These are phyloP conservation scores for Brassica balearica DNA, from an alignment of 441 rosid genomes.

Conservation along the genomic window DNA sequence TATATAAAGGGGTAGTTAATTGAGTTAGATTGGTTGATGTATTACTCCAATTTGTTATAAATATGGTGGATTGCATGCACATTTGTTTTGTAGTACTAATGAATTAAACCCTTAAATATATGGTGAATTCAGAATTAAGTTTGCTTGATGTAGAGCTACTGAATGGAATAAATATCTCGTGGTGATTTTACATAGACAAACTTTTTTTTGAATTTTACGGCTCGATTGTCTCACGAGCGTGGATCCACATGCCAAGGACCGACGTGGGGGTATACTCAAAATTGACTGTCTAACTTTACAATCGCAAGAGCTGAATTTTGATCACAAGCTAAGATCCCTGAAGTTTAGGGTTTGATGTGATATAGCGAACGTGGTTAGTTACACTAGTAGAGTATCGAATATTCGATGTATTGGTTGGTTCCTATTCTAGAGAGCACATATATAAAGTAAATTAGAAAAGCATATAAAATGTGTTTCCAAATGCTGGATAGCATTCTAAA, in stretches of 20 bases:
- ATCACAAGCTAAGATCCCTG: background rate
- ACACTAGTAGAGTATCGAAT: slow-evolving; percentile 18
- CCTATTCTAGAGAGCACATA: background rate
- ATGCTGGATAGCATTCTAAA: slow-evolving; percentile 37
- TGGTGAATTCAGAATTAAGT: background rate
- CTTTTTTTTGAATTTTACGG: background rate
- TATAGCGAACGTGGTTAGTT: slow-evolving; percentile 23
- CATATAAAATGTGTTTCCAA: slow-evolving; percentile 33
- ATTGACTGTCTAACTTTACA: background rate
- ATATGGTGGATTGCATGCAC: background rate
- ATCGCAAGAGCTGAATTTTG: background rate
- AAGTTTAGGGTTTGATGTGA: slow-evolving; percentile 9
- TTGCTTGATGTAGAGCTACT: background rate
- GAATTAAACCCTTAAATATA: background rate
- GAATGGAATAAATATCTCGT: background rate
- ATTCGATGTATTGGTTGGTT: background rate
- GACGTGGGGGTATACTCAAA: background rate
- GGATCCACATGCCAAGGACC: background rate
- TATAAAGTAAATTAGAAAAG: slow-evolving; percentile 8
- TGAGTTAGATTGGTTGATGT: too few species aligned
- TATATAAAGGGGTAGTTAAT: too few species aligned
- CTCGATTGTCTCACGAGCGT: background rate
- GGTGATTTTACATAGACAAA: background rate
- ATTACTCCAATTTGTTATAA: background rate
- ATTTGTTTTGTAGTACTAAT: background rate